Evolutionary conservation across 352 stramenopile species (phyloP), one percentile per base, ranked within the genome.

Genomic region (Phytophthora chlamydospora): DNA sequence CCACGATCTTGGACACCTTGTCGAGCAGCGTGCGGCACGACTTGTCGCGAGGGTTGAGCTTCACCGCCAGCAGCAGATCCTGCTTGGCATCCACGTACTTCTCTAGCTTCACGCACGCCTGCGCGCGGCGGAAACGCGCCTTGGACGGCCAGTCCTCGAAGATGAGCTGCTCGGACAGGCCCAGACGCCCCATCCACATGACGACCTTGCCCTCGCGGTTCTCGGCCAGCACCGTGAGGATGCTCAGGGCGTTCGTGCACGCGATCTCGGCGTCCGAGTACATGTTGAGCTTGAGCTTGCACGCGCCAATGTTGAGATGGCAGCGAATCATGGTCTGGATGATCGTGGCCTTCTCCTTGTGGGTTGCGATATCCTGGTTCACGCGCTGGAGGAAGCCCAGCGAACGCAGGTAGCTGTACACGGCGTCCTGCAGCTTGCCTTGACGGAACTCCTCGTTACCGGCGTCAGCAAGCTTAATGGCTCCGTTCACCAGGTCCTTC

Each of bases 251-350:
- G 54, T 93, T 95, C 24, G 87, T 92, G 62, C 81, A 91, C 3
- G 87, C 84, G 12, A 91, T 88, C 51, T 92, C 83, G 7, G 84
- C 84, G 45, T 95, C 84, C 10, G 61, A 33, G 55, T 88, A 83
- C 39, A 61, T 66, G 49, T 91, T 73, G 5, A 83, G 57, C 64
- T 93, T 92, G 51, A 95, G 75, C 51, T 93, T 95, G 78, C 83
- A 95, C 8, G 87, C 86, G 13, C 78, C 78, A 49, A 95, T 90
- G 57, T 95, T 95, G 17, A 95, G 66, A 54, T 95, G 87, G 54
- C 87, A 95, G 32, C 87, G 87, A 36, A 95, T 91, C 87, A 95
- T 95, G 13, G 87, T 95, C 73, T 93, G 84, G 13, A 95, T 76
- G 55, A 93, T 90, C 29, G 74, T 88, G 36, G 87, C 87, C 62